Base-by-base conservation (phyloP, 371 early-diverging fungal genomes). In the Cokeromyces recurvatus region DNA sequence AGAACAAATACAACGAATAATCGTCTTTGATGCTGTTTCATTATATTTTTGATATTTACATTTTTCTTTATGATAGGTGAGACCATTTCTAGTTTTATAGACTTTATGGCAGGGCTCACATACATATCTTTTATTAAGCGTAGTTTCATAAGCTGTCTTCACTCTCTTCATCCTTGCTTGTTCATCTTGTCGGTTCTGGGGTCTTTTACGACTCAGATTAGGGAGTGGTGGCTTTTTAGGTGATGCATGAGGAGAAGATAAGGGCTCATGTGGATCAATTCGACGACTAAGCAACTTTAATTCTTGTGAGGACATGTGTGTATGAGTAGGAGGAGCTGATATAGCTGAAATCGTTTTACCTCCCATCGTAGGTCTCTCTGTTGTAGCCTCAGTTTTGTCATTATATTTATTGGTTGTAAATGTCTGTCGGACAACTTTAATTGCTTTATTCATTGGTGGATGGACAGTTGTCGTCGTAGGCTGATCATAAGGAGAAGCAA, bases 81-180 rank as follows among this genome's bases (percentile, higher is more conserved):
- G 55, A 3, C 75, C 74, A 40, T 55, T 64, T 15, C 62, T 52
- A 34, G 68, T 74, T 47, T 73, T 71, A 50, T 73, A 78, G 1
- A 54, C 47, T 44, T 73, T 80, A 32, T 65, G 56, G 38, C 81
- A 80, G 12, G 69, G 63, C 9, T 59, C 51, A 44, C 81, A 80
- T 8, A 53, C 63, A 45, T 60, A 66, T 34, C 40, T 48, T 2
- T 11, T 7, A 27, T 27, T 5, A 27, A n/a, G n/a, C n/a, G n/a
- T n/a, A n/a, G n/a, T n/a, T n/a, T n/a, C n/a, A n/a, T n/a, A n/a
- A n/a, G n/a, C n/a, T n/a, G n/a, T n/a, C n/a, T n/a, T n/a, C n/a
- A 11, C 29, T 27, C 11, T 27, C 29, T 31, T 25, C 31, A 38
- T 44, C 24, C 15, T 45, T 25, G 15, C 3, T 45, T 15, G 14